These are phyloP conservation scores for Capsicum chinense DNA, from an alignment of 257 asterid genomes.

Conservation along the genomic window DNA sequence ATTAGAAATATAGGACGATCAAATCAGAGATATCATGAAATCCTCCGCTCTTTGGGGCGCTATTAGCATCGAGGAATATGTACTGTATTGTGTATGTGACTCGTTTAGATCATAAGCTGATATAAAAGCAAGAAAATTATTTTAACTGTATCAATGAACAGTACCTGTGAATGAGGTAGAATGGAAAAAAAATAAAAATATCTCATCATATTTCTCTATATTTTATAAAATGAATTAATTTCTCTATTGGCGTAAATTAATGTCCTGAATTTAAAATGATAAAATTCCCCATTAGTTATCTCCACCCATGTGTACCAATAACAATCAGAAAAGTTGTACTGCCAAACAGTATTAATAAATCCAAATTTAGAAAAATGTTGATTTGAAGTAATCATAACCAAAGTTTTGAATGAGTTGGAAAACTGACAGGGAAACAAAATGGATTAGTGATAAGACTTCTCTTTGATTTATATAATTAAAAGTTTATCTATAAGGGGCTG, in stretches of 20 bases:
- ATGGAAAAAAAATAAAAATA: not conserved
- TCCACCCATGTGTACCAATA: not conserved
- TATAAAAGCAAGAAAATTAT: not conserved
- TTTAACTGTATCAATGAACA: not conserved
- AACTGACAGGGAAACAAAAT: not conserved
- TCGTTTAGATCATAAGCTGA: not conserved
- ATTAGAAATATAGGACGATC: not conserved
- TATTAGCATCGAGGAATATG: not conserved
- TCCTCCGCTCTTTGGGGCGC: not conserved
- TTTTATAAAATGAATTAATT: not conserved
- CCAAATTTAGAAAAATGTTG: not conserved
- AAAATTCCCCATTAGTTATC: not conserved
- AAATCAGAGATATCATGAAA: not conserved
- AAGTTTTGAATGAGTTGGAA: constrained; percentile 19
- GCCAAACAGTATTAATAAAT: not conserved
- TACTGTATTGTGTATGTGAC: not conserved
- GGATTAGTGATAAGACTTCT: constrained; percentile 23
- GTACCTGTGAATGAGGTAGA: not conserved
- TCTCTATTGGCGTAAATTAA: not conserved
- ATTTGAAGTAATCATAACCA: not conserved
- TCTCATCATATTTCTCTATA: not conserved
- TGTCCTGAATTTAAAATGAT: not conserved
- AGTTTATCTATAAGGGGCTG: constrained; percentile 12
- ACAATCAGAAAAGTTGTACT: not conserved
- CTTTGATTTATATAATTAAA: not conserved